phyloP scores from a whole-genome alignment of 2,329 filamentous ascomycete species.

The Davidsoniella virescens region DNA sequence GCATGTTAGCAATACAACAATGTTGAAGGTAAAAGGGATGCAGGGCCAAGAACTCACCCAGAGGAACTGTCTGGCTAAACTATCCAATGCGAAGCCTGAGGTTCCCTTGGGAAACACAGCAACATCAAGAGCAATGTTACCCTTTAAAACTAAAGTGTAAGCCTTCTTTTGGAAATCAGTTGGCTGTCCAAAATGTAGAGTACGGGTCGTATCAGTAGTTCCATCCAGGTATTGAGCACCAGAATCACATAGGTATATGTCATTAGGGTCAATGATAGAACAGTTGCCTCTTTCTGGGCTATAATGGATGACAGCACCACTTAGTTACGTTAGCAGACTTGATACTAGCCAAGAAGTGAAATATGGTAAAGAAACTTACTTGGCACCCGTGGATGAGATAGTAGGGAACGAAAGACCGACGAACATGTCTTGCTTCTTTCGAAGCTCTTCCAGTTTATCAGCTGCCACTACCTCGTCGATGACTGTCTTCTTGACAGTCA shows the following conservation, averaged over 20 bases:
- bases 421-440: slow-evolving; percentile 54
- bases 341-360: slow-evolving; percentile 12
- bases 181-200: slow-evolving; percentile 77
- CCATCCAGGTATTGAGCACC: slow-evolving; percentile 93
- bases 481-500: slow-evolving; percentile 52
- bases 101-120: slow-evolving; percentile 90
- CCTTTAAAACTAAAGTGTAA: slow-evolving; percentile 89
- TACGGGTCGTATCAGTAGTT: slow-evolving; percentile 89
- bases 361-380: slow-evolving; percentile 27
- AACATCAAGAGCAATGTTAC: slow-evolving; percentile 74
- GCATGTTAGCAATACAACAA: not conserved
- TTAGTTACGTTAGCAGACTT: slow-evolving; percentile 22
- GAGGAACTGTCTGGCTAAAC: slow-evolving; percentile 73
- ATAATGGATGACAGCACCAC: slow-evolving; percentile 93
- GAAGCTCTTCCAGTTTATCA: slow-evolving; percentile 69
- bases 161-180: slow-evolving; percentile 70
- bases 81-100: slow-evolving; percentile 80
- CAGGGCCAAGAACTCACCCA: slow-evolving; percentile 44
- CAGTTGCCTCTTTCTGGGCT: slow-evolving; percentile 72
- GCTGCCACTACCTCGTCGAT: slow-evolving; percentile 85
- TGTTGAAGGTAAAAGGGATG: not conserved
- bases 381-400: slow-evolving; percentile 81
- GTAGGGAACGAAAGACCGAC: slow-evolving; percentile 88
- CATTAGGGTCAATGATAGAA: slow-evolving; percentile 64
- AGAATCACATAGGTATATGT: slow-evolving; percentile 90